Base-by-base conservation (phyloP, 1,284 basidiomycete species). In the Anthracocystis setariae region DNA sequence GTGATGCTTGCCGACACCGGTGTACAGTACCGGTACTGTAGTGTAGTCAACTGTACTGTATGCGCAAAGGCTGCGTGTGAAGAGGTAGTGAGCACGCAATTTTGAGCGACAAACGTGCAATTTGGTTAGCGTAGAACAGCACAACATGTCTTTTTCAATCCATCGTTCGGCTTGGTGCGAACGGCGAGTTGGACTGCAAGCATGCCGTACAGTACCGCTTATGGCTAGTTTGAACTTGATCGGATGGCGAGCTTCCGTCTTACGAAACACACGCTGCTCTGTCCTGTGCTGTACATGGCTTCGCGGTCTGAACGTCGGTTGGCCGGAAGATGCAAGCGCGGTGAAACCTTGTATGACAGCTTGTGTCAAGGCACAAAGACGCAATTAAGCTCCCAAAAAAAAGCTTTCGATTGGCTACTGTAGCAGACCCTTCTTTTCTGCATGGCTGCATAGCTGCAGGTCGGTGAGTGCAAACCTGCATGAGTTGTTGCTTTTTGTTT, bases 51-150 rank as follows among this genome's bases (percentile, higher is more conserved):
- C n/a, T n/a, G n/a, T n/a, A n/a, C n/a, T n/a, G n/a, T n/a, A n/a
- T n/a, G n/a, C n/a, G n/a, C 29, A 29, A 29, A 7, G 12, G 12
- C 5, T 5, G 29, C 29, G 12, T 29, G 29, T 48, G 46, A 33
- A 37, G 47, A 58, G 25, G 15, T 23, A 25, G 35, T 15, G 46
- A 61, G 58, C 58, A 61, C 58, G 58, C 58, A 48, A 61, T 61
- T 54, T 54, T 54, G 2, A n/a, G 17, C 7, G 8, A 38, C 20
- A 33, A 54, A 42, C 51, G 51, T 49, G 51, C 46, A 54, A 49
- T 61, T 24, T 42, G 23, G 4, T 2, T n/a, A 23, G 33, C 18
- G n/a, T n/a, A n/a, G n/a, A n/a, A n/a, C n/a, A n/a, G n/a, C n/a
- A n/a, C n/a, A n/a, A n/a, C n/a, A n/a, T n/a, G n/a, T n/a, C n/a